Percentiles rank a stretch among this genome's conserved stretches.
phyloP scores from a whole-genome alignment of 352 stramenopile genomes.

The Globisporangium camurandrum region DNA sequence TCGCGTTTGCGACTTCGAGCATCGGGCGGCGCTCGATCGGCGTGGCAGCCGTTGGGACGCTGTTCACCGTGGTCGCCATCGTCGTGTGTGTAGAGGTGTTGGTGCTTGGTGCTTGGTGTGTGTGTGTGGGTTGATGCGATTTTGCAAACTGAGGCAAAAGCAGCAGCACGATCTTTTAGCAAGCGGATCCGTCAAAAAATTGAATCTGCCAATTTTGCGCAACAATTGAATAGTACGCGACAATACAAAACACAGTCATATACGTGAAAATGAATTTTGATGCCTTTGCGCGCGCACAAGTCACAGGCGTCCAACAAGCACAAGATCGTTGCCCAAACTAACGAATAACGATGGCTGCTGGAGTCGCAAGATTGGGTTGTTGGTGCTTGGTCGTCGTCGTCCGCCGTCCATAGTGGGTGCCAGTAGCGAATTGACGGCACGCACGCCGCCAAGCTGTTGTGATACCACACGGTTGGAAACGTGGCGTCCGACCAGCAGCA shows the following conservation, averaged over 20 bases:
- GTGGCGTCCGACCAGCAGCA: neutral
- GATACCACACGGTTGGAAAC: neutral
- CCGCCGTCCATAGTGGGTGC: constrained; percentile 5
- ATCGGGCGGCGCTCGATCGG: constrained; percentile 15
- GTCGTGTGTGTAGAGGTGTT: neutral
- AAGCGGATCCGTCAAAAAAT: too few species aligned
- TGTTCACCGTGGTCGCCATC: neutral
- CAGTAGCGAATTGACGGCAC: constrained; percentile 29
- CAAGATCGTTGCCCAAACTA: constrained; percentile 5
- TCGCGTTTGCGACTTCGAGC: constrained; percentile 66
- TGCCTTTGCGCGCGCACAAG: too few species aligned
- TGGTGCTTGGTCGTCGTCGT: neutral
- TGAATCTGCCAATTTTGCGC: too few species aligned
- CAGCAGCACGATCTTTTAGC: neutral
- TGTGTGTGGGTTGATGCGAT: neutral
- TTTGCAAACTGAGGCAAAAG: neutral
- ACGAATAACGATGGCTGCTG: neutral
- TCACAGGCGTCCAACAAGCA: constrained; percentile 10
- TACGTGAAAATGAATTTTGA: neutral
- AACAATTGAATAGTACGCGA: too few species aligned
- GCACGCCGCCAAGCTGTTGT: constrained; percentile 51
- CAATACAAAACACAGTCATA: too few species aligned
- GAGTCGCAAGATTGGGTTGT: neutral
- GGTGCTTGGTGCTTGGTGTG: too few species aligned
- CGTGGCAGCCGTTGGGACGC: neutral